Base-by-base conservation (phyloP, 495 filamentous ascomycete genomes). In the Alectoria sarmentosa region DNA sequence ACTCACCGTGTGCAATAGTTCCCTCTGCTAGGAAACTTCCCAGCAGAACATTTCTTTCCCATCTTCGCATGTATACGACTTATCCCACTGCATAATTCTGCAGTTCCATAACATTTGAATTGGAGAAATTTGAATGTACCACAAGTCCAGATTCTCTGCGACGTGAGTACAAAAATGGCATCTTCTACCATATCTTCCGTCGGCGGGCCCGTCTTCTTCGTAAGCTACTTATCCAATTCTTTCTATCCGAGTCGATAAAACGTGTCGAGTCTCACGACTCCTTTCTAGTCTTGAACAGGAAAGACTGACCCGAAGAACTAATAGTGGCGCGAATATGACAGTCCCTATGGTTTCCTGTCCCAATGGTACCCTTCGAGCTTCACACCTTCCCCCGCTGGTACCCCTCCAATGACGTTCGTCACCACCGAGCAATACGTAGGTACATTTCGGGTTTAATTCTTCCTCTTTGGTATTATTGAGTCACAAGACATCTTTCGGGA, bases 361-460 rank as follows among this genome's bases (percentile, higher is more conserved):
- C 77, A 78, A 70, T 78, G 77, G 77, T 74, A 73, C 62, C 61
- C 61, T 5, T 63, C 65, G 2, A 55, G 65, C 38, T 78, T 78
- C 62, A 71, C 69, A n/a, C 70, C 64, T 34, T 70, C 71, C 2
- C 42, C 39, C 21, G 38, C 28, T 28, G 34, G 26, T 0, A 58
- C 61, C n/a, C 55, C 57, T 17, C 37, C 64, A 13, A 66, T 66
- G 36, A 72, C 64, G 0, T 77, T 74, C 26, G 17, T 42, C 13
- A 74, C 72, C 36, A 67, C 74, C 32, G 74, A 76, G 56, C 74
- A 76, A 65, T 86, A 84, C 73, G 85, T 87, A 30, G n/a, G n/a
- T n/a, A n/a, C n/a, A n/a, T n/a, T n/a, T n/a, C n/a, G n/a, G n/a
- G n/a, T n/a, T n/a, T n/a, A n/a, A n/a, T n/a, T n/a, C n/a, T n/a